Conservation (phyloP, 495 filamentous ascomycete species). For the Penicillium manginii region DNA sequence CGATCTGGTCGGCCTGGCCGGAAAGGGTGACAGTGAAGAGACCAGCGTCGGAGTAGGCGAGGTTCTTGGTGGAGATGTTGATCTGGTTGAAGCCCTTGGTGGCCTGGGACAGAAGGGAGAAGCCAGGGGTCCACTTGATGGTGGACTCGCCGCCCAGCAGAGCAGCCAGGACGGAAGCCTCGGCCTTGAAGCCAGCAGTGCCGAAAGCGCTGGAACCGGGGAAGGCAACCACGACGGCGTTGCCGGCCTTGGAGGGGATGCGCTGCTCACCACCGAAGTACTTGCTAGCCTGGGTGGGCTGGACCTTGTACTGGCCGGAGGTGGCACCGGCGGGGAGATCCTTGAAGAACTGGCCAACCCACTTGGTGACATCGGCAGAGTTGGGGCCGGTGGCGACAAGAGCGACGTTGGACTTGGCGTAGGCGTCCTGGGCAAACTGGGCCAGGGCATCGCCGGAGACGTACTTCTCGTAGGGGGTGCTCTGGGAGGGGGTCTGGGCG, state of each 20-base stretch:
- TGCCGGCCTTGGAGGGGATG: slow-evolving; percentile 72
- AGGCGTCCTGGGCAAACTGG: slow-evolving; percentile 74
- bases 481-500: slow-evolving; percentile 68
- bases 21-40: slow-evolving; percentile 80
- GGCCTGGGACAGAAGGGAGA: slow-evolving; percentile 83
- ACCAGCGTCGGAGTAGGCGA: slow-evolving; percentile 91
- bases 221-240: slow-evolving; percentile 86
- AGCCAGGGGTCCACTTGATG: slow-evolving; percentile 96
- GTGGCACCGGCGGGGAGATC: slow-evolving; percentile 43
- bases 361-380: slow-evolving; percentile 77
- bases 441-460: slow-evolving; percentile 70
- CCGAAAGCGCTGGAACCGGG: slow-evolving; percentile 79
- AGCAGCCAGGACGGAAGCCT: slow-evolving; percentile 83
- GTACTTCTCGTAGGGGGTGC: slow-evolving; percentile 74
- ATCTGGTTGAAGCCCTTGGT: slow-evolving; percentile 66
- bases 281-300: slow-evolving; percentile 61
- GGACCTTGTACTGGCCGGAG: slow-evolving; percentile 42
- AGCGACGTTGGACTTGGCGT: slow-evolving; percentile 86
- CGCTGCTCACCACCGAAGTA: slow-evolving; percentile 96
- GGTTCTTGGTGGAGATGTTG: slow-evolving; percentile 69
- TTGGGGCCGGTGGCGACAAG: slow-evolving; percentile 87
- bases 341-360: slow-evolving; percentile 89
- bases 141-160: slow-evolving; percentile 86
- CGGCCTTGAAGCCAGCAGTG: slow-evolving; percentile 78
- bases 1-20: slow-evolving; percentile 70